A percentile compares a stretch with the other conserved stretches of the same genome.
phyloP scores from a whole-genome alignment of 805 yeast genomes.

The Ogataea sp. region DNA sequence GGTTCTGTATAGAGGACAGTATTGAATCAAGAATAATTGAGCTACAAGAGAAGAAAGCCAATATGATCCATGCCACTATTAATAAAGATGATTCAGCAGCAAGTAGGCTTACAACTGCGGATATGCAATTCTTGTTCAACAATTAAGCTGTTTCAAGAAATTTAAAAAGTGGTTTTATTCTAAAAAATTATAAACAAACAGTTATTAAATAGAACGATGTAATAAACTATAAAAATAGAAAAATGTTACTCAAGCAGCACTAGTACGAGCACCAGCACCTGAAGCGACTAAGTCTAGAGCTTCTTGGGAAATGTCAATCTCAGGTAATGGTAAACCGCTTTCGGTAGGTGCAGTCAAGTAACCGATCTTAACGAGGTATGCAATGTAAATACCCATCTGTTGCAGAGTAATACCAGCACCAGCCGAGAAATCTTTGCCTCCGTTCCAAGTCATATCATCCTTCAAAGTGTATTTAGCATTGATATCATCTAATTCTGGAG shows the following conservation, averaged over 20 bases:
- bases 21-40: conserved; percentile 95
- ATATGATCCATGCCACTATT: conserved; percentile 95
- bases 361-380: conserved; percentile 74
- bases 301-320: conserved; percentile 43
- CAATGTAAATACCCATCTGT: conserved; percentile 67
- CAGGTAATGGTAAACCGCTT: conserved; percentile 44
- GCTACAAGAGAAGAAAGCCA: conserved; percentile 93
- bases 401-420: conserved; percentile 71
- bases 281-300: conserved; percentile 48
- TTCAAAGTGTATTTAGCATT: conserved; percentile 70
- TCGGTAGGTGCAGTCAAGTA: conserved; percentile 61
- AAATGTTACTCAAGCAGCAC: conserved; percentile 33
- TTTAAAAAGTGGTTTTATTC: too few relatives aligned
- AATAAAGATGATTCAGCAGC: conserved; percentile 90
- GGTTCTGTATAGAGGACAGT: conserved; percentile 93
- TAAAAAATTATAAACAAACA: background rate
- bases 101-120: conserved; percentile 83
- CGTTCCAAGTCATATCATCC: conserved; percentile 45
- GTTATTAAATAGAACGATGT: too few relatives aligned
- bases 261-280: conserved; percentile 73
- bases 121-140: conserved; percentile 87
- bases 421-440: conserved; percentile 51
- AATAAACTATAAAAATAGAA: too few relatives aligned
- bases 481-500: conserved; percentile 88
- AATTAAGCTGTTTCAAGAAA: too few relatives aligned